These are phyloP conservation scores for Crithidia brevicula DNA, from an alignment of 208 protist genomes.

Conservation along the genomic window DNA sequence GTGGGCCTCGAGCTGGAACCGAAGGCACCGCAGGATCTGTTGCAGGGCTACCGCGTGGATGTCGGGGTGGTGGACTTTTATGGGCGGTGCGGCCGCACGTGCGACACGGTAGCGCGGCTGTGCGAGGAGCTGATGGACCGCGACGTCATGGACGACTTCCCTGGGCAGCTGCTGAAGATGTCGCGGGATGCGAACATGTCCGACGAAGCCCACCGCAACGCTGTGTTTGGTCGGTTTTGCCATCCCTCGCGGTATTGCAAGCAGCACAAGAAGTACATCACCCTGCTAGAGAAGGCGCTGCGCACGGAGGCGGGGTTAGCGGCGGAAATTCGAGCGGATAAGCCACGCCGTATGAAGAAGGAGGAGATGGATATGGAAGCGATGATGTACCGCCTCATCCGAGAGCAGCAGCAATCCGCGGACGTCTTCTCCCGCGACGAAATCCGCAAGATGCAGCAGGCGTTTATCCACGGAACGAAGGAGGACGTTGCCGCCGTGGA, in stretches of 20 bases:
- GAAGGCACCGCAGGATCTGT: constrained; percentile 16
- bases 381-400: constrained; percentile 69
- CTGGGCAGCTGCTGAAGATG: constrained; percentile 27
- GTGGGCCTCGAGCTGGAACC: constrained; percentile 29
- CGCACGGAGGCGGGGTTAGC: background rate
- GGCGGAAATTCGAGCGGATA: constrained; percentile 17
- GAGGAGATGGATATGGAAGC: constrained; percentile 74
- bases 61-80: constrained; percentile 35
- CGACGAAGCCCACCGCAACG: constrained; percentile 4
- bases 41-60: constrained; percentile 12
- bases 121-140: constrained; percentile 65
- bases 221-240: constrained; percentile 19
- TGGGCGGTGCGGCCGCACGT: constrained; percentile 69
- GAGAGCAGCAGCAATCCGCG: constrained; percentile 46
- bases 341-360: constrained; percentile 38
- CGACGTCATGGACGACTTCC: constrained; percentile 40
- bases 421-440: constrained; percentile 75
- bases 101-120: constrained; percentile 51
- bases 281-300: constrained; percentile 18
- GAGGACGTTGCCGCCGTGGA: constrained; percentile 56
- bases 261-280: constrained; percentile 8
- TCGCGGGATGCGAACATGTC: constrained; percentile 14
- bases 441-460: constrained; percentile 55
- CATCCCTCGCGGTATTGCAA: constrained; percentile 18
- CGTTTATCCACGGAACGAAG: constrained; percentile 51